A percentile compares a stretch with the other conserved stretches of the same genome.
Conservation (phyloP, 2,329 filamentous ascomycete species). For the Colletotrichum filicis region DNA sequence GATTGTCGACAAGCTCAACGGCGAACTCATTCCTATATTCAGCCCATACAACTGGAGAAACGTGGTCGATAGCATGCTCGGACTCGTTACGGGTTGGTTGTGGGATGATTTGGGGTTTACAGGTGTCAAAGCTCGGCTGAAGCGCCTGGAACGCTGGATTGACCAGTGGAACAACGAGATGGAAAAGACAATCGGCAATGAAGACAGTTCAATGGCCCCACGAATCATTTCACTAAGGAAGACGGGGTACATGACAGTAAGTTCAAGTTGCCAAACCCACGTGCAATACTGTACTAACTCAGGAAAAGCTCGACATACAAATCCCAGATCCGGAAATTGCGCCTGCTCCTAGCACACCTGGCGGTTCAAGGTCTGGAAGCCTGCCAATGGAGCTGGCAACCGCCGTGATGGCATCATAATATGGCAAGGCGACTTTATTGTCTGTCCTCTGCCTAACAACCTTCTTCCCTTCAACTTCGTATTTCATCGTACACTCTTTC, state of each 20-base stretch:
- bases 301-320: slow-evolving; percentile 79
- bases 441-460: neutral
- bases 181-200: slow-evolving; percentile 64
- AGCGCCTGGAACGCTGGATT: slow-evolving; percentile 81
- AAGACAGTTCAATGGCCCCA: slow-evolving; percentile 66
- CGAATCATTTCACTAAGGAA: slow-evolving; percentile 81
- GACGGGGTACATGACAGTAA: slow-evolving; percentile 88
- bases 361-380: slow-evolving; percentile 18
- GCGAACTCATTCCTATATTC: slow-evolving; percentile 80
- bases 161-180: slow-evolving; percentile 86
- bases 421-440: neutral
- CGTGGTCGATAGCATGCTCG: slow-evolving; percentile 81
- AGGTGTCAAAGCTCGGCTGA: slow-evolving; percentile 77
- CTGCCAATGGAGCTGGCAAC: slow-evolving; percentile 32
- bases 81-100: slow-evolving; percentile 88
- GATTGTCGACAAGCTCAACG: slow-evolving; percentile 85
- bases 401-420: slow-evolving; percentile 28
- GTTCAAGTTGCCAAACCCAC: slow-evolving; percentile 42
- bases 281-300: slow-evolving; percentile 38
- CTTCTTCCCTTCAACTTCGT: slow-evolving; percentile 17
- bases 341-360: slow-evolving; percentile 56
- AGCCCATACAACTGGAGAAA: slow-evolving; percentile 82
- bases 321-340: slow-evolving; percentile 82
- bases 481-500: slow-evolving; percentile 32
- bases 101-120: slow-evolving; percentile 92